Base-by-base conservation (phyloP, 2,329 filamentous ascomycete genomes). In the Beauveria medogensis region DNA sequence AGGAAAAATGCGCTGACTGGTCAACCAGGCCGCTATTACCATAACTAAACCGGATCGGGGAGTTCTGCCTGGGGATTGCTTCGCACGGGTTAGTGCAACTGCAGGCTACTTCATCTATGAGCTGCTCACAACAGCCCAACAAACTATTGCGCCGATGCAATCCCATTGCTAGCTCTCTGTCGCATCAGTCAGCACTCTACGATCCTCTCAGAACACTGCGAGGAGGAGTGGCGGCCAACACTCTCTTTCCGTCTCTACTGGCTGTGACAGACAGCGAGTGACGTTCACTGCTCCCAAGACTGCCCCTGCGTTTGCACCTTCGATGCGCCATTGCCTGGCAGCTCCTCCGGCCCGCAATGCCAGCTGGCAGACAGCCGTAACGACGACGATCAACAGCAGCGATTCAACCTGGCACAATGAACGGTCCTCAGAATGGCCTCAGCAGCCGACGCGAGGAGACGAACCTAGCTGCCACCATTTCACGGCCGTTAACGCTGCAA, bases 401-500 rank as follows among this genome's bases (percentile, higher is more conserved):
- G 24, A 71, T 72, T 69, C 67, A 70, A 57, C 64, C 65, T 59
- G 66, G 67, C 62, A 69, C 67, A 55, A 68, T 67, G 61, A 70
- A 72, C 58, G 69, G 69, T 48, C 61, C 67, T 48, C 67, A 70
- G 59, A 76, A 76, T 68, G 75, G 75, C 66, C 55, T 67, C 50
- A 64, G 65, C 59, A 64, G 65, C 60, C 66, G 68, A 44, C 61
- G 66, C 54, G 66, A 64, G 59, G 65, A 64, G 52, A 52, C 63
- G 18, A 64, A 69, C 55, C 59, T 66, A 34, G 68, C 65, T 55
- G 65, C 67, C 22, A 59, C 67, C 44, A 69, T 73, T 40, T 64
- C 69, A 44, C 72, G 79, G 59, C 80, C 85, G 1, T 85, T 87
- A 69, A 82, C 82, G 3, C 82, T 94, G 14, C 82, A 88, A 61